Evolutionary conservation across 495 filamentous ascomycete species (phyloP), one percentile per base, ranked within the genome.

Genomic region (Penicillium turbatum): DNA sequence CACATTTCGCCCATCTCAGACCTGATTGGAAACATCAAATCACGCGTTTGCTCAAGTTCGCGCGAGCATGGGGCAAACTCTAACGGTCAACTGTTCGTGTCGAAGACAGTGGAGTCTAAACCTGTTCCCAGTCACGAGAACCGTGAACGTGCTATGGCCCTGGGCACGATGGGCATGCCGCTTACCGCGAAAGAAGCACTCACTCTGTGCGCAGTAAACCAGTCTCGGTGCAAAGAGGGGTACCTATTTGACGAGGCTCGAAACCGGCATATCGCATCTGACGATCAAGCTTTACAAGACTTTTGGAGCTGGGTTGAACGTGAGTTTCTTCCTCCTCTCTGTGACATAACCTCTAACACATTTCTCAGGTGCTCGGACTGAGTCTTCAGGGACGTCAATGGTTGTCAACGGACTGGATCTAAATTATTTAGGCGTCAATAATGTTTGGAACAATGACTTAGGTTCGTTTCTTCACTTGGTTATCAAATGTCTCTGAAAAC

Each of bases 351-450:
- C 21, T 19, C 67, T 74, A 55, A 74, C 43, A 39, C 0, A 30
- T n/a, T 7, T 32, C 24, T 5, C 59, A 86, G 89, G 83, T 30
- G 86, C 87, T 21, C 83, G 84, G 15, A 72, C 72, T 16, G 79
- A 81, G 36, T 87, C 88, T 12, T 70, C 76, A 19, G 77, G 84
- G 43, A 80, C 83, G 34, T 82, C 84, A 4, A 92, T 96, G 89
- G 77, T 88, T 39, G 72, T 80, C n/a, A 77, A 83, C 36, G 75
- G 79, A 1, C 68, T 96, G 6, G 93, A 97, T 59, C 66, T 96
- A 36, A 90, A 85, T 60, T 98, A 90, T 65, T 67, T 96, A 63
- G 93, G 93, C 3, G 84, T 97, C 37, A 75, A 80, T 48, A 80
- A 79, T 34, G 80, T 96, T 13, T 97, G 92, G 92, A 85, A 72